A percentile compares a stretch with the other conserved stretches of the same genome.
Conservation (phyloP, 192 early-diverging fungal genomes). For the Umbelopsis vinacea region DNA sequence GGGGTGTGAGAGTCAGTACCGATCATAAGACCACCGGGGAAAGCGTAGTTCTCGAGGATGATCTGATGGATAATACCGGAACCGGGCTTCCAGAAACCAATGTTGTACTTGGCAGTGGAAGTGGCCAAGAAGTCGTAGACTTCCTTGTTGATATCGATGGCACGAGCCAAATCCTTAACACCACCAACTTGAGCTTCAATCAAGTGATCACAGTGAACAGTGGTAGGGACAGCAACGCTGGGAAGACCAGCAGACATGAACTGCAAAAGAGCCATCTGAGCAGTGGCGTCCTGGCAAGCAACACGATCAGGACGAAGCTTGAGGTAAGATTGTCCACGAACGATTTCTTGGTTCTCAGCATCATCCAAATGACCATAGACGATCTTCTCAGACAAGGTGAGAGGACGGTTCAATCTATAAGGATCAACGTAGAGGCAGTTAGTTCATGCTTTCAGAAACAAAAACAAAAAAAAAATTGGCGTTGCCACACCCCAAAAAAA, state of each 20-base stretch:
- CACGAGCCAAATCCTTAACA: constrained; percentile 78
- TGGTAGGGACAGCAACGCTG: constrained; percentile 88
- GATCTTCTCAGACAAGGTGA: constrained; percentile 97
- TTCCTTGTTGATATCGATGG: constrained; percentile 90
- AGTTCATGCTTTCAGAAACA: no score
- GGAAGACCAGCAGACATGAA: constrained; percentile 93
- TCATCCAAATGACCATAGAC: constrained; percentile 98
- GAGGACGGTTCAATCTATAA: constrained; percentile 81
- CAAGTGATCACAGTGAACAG: constrained; percentile 97
- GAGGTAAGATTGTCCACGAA: constrained; percentile 90
- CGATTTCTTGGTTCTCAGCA: constrained; percentile 92
- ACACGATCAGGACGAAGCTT: constrained; percentile 98
- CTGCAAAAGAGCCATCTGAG: constrained; percentile 96
- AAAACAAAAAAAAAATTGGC: not conserved
- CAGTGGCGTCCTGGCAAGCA: constrained; percentile 98
- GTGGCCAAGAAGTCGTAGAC: constrained; percentile 91
- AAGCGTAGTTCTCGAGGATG: constrained; percentile 97
- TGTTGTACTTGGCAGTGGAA: constrained; percentile 87
- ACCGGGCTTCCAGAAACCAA: constrained; percentile 96
- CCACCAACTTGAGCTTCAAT: constrained; percentile 92
- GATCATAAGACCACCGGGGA: constrained; percentile 94
- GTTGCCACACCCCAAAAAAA: not conserved
- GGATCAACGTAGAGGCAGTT: no score
- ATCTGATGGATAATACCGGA: constrained; percentile 96
- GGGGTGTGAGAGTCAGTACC: constrained; percentile 99